Percentiles rank a stretch among this genome's conserved stretches.
Evolutionary conservation across 179 eudicot species (phyloP).

Genomic region (Beta lomatogona): DNA sequence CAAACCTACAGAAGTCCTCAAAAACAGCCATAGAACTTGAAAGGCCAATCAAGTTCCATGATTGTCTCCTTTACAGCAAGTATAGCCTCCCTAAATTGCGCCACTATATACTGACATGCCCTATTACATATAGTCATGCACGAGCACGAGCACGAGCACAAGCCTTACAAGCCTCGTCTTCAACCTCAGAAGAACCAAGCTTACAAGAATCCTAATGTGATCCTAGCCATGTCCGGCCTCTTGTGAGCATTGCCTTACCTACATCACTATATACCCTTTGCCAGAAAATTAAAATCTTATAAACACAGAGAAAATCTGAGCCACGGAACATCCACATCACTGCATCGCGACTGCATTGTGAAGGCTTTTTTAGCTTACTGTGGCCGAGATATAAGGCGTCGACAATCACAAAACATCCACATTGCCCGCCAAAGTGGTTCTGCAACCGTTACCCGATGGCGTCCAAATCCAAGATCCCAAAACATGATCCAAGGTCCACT

Average conservation of each 20-base stretch:
- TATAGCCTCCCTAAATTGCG: not conserved
- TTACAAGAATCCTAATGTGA: not conserved
- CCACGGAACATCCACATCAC: no score
- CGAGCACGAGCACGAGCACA: not conserved
- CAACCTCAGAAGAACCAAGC: not conserved
- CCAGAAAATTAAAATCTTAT: not conserved
- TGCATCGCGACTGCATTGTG: no score
- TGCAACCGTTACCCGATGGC: no score
- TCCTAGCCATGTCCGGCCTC: not conserved
- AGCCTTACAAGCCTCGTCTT: not conserved
- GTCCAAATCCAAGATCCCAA: no score
- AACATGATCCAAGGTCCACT: no score
- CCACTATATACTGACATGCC: not conserved
- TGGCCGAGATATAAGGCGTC: no score
- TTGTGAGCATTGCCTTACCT: not conserved
- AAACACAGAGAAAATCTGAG: not conserved
- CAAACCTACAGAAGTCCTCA: not conserved
- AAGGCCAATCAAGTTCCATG: no score
- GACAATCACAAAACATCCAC: no score
- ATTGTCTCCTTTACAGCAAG: not conserved
- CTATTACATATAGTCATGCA: not conserved
- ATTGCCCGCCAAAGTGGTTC: no score
- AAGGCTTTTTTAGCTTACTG: no score
- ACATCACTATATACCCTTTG: not conserved
- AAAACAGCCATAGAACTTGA: not conserved